Evolutionary conservation across 2,329 filamentous ascomycete genomes (phyloP), one percentile per base, ranked within the genome.

Genomic region (Sarocladiaceae sp.): DNA sequence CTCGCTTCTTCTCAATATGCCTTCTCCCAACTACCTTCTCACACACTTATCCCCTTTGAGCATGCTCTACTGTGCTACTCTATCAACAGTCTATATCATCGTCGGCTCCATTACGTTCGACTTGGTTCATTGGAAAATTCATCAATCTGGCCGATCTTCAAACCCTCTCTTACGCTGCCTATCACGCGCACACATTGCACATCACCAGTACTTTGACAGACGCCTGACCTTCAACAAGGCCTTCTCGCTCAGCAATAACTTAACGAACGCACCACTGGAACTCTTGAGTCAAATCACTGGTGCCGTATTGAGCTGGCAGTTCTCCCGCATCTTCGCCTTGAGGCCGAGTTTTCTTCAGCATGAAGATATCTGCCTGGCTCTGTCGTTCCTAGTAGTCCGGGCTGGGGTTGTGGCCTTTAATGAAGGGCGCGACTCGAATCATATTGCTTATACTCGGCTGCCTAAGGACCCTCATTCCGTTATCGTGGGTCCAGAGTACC

Each of bases 401-500:
- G 40, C 54, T 2, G 12, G 3, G 15, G 42, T 57, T 17, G 55
- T 57, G 11, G 55, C 52, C 13, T 54, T 46, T 46, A 55, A 54
- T 35, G 5, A 37, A 15, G 55, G 55, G 18, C 31, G 28, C n/a
- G 55, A 57, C 26, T 57, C 55, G 46, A 57, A 57, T 31, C 55
- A 57, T 29, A 25, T 53, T 12, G n/a, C 54, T 1, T 55, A 54
- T 33, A 3, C 46, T 15, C 18, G 28, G n/a, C 40, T 56, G 7
- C 54, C 54, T 2, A 57, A 56, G 17, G 56, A 57, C 17, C 26
- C 20, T n/a, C 52, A 40, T 26, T 39, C 37, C 12, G 17, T 57
- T 15, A 31, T 55, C 33, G 55, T 58, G 15, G 56, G 56, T 1
- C 56, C 56, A 3, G 33, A 58, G 22, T 58, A 57, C 36, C 57